Conservation (phyloP, 2,329 filamentous ascomycete genomes). For the Penicillium sp. region DNA sequence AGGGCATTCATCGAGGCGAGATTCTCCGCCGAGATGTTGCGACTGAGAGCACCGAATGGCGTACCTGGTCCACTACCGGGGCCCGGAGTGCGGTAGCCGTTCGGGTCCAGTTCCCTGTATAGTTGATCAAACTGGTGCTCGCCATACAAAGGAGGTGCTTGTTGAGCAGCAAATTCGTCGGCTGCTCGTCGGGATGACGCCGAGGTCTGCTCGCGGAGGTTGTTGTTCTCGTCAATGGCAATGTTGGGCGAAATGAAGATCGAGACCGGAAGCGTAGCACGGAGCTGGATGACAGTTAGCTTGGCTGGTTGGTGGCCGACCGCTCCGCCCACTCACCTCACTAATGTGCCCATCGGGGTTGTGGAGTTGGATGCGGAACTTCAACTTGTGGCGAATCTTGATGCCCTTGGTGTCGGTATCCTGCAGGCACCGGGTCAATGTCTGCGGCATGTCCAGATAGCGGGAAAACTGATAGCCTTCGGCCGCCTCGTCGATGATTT, state of each 20-base stretch:
- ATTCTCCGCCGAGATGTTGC: constrained; percentile 78
- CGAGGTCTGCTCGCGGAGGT: constrained; percentile 64
- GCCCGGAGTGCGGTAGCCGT: constrained; percentile 75
- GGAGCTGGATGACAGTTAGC: constrained; percentile 55
- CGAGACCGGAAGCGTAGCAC: constrained; percentile 84
- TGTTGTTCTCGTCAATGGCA: constrained; percentile 81
- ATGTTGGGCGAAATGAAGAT: constrained; percentile 96
- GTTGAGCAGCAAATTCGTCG: constrained; percentile 57
- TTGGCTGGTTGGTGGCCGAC: too few species aligned
- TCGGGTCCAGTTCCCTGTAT: constrained; percentile 80
- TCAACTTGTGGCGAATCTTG: constrained; percentile 88
- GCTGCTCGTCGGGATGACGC: constrained; percentile 49
- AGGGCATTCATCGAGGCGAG: constrained; percentile 59
- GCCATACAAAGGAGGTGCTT: constrained; percentile 89
- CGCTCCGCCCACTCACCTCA: constrained; percentile 59
- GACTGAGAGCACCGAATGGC: constrained; percentile 66
- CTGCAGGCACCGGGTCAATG: constrained; percentile 77
- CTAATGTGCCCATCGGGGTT: constrained; percentile 95
- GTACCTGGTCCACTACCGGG: constrained; percentile 69
- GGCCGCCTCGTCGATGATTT: constrained; percentile 56
- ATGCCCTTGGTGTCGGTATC: constrained; percentile 86
- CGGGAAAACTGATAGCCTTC: constrained; percentile 61
- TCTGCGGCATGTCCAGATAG: constrained; percentile 70
- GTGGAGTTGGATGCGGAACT: constrained; percentile 83
- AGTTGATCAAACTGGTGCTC: constrained; percentile 85